phyloP scores from a whole-genome alignment of 2,329 filamentous ascomycete genomes.

The Ophiocordyceps camponoti-rufipedis region DNA sequence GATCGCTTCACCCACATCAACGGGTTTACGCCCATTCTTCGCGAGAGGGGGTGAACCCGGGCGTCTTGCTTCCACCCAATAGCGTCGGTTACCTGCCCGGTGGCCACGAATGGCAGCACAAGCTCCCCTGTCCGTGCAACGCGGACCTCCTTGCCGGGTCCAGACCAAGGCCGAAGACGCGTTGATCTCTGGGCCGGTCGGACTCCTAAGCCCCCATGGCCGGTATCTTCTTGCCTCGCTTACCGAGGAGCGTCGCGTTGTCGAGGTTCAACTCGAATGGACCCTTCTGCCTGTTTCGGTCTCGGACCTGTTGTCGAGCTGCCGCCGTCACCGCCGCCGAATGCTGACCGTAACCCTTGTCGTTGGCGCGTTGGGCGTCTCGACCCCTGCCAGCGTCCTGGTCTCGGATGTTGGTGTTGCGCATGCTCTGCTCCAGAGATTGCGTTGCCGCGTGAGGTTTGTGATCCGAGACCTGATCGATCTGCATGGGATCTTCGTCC shows the following conservation, averaged over 20 bases:
- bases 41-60: not conserved
- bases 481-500: conserved; percentile 42
- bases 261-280: conserved; percentile 86
- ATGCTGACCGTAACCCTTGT: conserved; percentile 75
- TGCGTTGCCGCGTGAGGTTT: conserved; percentile 34
- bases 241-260: conserved; percentile 73
- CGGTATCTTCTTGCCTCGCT: conserved; percentile 38
- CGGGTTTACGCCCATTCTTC: not conserved
- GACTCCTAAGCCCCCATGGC: conserved; percentile 20
- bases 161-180: not conserved
- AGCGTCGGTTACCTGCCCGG: not conserved
- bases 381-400: conserved; percentile 15
- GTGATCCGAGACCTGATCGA: conserved; percentile 34
- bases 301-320: conserved; percentile 59
- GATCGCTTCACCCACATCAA: not conserved
- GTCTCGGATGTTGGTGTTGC: conserved; percentile 56
- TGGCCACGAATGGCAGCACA: not conserved
- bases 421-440: conserved; percentile 73
- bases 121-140: not conserved
- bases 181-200: not conserved
- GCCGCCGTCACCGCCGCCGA: conserved; percentile 69
- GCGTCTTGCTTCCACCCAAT: too few relatives aligned
- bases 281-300: conserved; percentile 51
- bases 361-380: conserved; percentile 15
- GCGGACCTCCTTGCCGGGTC: not conserved